These are phyloP conservation scores for Cladosporium sp. DNA, from an alignment of 2,329 filamentous ascomycete species.

Conservation along the genomic window DNA sequence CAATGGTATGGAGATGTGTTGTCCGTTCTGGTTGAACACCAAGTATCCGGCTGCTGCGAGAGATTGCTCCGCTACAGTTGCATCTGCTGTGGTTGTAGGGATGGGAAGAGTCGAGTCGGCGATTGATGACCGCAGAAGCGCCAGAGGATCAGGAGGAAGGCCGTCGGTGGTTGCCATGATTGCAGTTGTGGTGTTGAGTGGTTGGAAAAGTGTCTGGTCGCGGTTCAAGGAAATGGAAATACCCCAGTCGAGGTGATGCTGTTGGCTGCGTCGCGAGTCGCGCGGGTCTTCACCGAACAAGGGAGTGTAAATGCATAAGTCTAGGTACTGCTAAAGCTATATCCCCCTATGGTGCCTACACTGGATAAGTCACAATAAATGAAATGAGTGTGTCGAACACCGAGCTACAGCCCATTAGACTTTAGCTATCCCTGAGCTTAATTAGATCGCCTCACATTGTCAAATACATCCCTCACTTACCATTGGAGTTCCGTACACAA, in stretches of 20 bases:
- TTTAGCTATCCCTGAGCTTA: no score
- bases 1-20: constrained; percentile 56
- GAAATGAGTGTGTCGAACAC: background rate
- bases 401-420: background rate
- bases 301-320: background rate
- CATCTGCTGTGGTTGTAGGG: constrained; percentile 68
- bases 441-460: background rate
- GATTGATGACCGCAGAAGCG: constrained; percentile 82
- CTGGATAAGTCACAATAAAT: background rate
- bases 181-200: constrained; percentile 16
- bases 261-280: constrained; percentile 3
- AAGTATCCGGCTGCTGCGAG: constrained; percentile 75
- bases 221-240: background rate
- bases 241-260: background rate
- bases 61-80: constrained; percentile 60
- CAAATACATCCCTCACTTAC: background rate
- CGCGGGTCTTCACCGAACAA: background rate
- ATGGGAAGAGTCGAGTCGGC: constrained; percentile 68
- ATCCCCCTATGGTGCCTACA: background rate
- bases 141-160: constrained; percentile 63
- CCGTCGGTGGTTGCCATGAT: constrained; percentile 60
- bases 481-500: background rate
- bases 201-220: background rate
- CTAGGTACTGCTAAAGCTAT: background rate
- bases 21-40: constrained; percentile 48